These are phyloP conservation scores for Zancudomyces culisetae DNA, from an alignment of 371 early-diverging fungal species.

Conservation along the genomic window DNA sequence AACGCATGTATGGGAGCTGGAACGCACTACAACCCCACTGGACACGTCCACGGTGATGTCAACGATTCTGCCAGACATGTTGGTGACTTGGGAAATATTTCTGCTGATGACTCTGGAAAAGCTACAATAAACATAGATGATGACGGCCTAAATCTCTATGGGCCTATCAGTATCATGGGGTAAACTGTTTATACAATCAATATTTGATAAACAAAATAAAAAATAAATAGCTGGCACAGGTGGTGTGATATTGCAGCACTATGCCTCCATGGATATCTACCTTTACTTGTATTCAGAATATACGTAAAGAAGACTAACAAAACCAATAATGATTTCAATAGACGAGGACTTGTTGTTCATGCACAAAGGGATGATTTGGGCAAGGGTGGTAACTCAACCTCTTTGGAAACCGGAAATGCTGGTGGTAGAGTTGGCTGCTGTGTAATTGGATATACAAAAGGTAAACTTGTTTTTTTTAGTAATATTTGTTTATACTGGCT, in stretches of 20 bases:
- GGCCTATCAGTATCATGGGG: constrained; percentile 40
- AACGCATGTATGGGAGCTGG: constrained; percentile 48
- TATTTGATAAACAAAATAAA: no score
- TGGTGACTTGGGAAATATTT: constrained; percentile 73
- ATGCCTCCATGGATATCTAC: no score
- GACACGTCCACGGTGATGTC: constrained; percentile 56
- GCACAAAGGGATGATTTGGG: constrained; percentile 69
- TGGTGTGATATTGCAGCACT: no score
- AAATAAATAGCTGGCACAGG: no score
- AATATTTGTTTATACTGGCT: no score
- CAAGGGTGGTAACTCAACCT: constrained; percentile 46
- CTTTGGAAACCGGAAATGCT: constrained; percentile 64
- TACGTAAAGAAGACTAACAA: background rate
- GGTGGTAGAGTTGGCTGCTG: constrained; percentile 71
- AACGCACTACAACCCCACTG: constrained; percentile 60
- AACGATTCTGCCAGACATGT: constrained; percentile 42
- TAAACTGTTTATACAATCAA: background rate
- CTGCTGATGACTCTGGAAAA: constrained; percentile 22
- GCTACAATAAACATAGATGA: constrained; percentile 29
- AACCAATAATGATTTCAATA: constrained; percentile 7
- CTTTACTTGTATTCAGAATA: background rate
- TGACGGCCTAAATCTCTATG: constrained; percentile 38
- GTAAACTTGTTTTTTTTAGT: background rate
- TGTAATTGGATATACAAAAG: constrained; percentile 49
- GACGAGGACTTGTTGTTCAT: constrained; percentile 72